These are phyloP conservation scores for Rhizoclosmatium globosum DNA, from an alignment of 192 early-diverging fungal species.

Conservation along the genomic window DNA sequence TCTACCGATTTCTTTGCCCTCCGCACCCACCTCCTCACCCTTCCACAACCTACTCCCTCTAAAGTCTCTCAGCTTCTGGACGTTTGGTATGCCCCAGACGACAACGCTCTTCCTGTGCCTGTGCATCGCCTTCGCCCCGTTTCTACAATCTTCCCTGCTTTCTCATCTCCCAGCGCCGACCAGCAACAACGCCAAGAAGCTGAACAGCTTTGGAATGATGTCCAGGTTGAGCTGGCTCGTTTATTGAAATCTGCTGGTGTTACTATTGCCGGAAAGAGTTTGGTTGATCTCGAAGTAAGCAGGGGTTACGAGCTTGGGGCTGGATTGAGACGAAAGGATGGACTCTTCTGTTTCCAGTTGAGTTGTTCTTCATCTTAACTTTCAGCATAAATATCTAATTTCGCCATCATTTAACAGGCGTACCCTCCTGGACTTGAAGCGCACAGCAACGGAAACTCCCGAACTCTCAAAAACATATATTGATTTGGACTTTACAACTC, in stretches of 20 bases:
- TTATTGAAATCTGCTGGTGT: constrained; percentile 16
- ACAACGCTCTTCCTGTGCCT: constrained; percentile 14
- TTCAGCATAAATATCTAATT: not conserved
- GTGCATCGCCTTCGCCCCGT: constrained; percentile 26
- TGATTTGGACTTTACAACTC: constrained; percentile 24
- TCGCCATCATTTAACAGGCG: constrained; percentile 16
- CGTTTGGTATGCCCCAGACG: constrained; percentile 36
- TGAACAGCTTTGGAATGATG: constrained; percentile 3
- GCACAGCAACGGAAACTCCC: constrained; percentile 21
- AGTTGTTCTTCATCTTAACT: not conserved
- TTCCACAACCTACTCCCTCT: not conserved
- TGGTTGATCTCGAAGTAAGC: constrained; percentile 3
- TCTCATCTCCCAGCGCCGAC: not conserved
- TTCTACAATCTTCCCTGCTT: constrained; percentile 28
- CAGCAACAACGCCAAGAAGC: constrained; percentile 16
- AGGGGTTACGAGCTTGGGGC: constrained; percentile 14
- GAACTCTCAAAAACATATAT: constrained; percentile 17
- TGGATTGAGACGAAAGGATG: constrained; percentile 1
- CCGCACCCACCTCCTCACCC: constrained; percentile 1
- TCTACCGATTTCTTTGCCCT: constrained; percentile 17
- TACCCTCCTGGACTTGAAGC: constrained; percentile 39
- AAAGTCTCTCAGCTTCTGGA: constrained; percentile 26
- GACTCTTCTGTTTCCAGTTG: constrained; percentile 42
- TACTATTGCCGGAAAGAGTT: not conserved
- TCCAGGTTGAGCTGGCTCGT: not conserved